Evolutionary conservation across 768 basidiomycete species (phyloP), one percentile per base, ranked within the genome.

Genomic region (Russula emetica): DNA sequence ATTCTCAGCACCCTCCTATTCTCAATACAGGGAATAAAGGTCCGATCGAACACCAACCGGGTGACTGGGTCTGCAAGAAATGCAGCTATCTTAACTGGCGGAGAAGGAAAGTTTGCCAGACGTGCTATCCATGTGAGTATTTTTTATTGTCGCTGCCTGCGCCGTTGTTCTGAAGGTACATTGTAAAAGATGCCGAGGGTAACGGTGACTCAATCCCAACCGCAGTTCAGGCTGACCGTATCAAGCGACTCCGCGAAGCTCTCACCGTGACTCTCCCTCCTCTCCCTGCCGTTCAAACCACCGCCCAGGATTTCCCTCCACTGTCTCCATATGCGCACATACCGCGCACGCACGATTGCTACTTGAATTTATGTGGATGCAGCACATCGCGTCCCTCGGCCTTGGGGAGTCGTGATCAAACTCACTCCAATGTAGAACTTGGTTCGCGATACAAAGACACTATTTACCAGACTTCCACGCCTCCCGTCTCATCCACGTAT

Each of bases 71-170:
- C 61, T 94, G 91, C 75, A 78, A 80, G 67, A 90, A 88, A 72
- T 94, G 92, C 74, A 88, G 88, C 71, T 93, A 94, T 75, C 74
- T 92, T 68, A 94, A 94, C 72, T 94, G 91, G 91, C 80, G 91
- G 67, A 77, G 91, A 62, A 78, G 91, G 60, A 93, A 93, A 74
- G 92, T 94, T 63, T 94, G 91, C 76, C 91, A 93, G 79, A 92
- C 89, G 11, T 93, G 91, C 74, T 83, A 84, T 64, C 90, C 91
- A 54, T 92, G 89, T 90, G 70, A 67, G 86, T 81, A 8, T 45
- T 32, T 11, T 54, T 18, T 24, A 22, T 61, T 30, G 9, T 63
- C 14, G 32, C 11, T 54, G 53, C 40, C 58, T 53, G 26, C 60
- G 50, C 52, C 22, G 20, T 61, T 60, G 58, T 55, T 62, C 72